Evolutionary conservation across 352 stramenopile species (phyloP), one percentile per base, ranked within the genome.

Genomic region (Phytophthora aleatoria): DNA sequence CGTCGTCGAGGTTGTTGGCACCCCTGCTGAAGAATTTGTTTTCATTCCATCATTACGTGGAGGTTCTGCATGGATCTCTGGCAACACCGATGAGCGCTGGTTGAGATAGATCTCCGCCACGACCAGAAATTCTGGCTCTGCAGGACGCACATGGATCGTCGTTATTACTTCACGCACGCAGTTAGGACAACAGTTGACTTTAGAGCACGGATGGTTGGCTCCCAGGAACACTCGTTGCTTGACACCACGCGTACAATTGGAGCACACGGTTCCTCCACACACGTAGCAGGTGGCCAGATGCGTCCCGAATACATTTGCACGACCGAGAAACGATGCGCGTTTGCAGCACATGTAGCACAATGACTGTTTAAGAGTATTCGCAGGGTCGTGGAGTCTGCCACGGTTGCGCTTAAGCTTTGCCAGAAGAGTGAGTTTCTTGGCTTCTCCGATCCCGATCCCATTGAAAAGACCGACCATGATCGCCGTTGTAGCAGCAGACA

Each of bases 371-470:
- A 39, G 35, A 5, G 13, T 56, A 15, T 50, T 39, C 2, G 24
- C 65, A 27, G 45, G 52, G 67, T 28, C 16, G n/a, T 39, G 30
- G 3, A 67, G 56, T 3, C 9, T 27, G 6, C 24, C 16, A 9
- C 43, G 54, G 16, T 69, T 69, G 20, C 56, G 57, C 30, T 20
- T 20, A 20, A 20, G 16, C 16, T 64, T 60, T 15, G 62, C 60
- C 30, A 87, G 15, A 15, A 84, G 57, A 0, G 75, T 87, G 15
- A 85, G 61, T 53, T 83, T 85, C 66, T 85, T 85, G 53, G 77
- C 72, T 45, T 78, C 58, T 0, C 74, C 68, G n/a, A 71, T 77
- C 5, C 64, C 63, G 12, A 83, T 68, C 10, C 73, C 74, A 28
- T 75, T 79, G n/a, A 87, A 55, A 35, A 81, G 31, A 10, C 74